phyloP scores from a whole-genome alignment of 1,284 basidiomycete species.

The Ceratobasidium sp. region DNA sequence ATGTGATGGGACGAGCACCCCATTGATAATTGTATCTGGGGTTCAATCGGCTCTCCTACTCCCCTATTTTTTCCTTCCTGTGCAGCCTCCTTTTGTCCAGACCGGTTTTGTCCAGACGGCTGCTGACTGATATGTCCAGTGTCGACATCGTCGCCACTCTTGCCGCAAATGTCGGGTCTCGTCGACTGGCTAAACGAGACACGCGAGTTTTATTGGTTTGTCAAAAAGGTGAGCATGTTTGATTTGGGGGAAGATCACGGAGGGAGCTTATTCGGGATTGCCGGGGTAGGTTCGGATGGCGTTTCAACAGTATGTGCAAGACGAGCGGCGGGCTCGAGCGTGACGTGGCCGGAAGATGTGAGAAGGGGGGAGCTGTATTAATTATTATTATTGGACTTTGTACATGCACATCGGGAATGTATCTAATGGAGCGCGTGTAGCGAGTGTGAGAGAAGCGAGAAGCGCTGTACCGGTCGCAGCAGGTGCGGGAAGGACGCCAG shows the following conservation, averaged over 20 bases:
- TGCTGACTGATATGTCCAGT: conserved; percentile 55
- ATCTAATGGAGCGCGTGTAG: too few species aligned
- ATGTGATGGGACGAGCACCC: conserved; percentile 9
- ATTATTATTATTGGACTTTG: conserved; percentile 15
- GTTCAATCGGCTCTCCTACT: background rate
- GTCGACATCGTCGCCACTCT: conserved; percentile 68
- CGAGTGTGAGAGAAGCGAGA: background rate
- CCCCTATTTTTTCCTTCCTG: background rate
- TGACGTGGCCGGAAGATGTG: conserved; percentile 1
- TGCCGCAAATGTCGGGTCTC: conserved; percentile 67
- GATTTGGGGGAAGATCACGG: background rate
- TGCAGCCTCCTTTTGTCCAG: too few species aligned
- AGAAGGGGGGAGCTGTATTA: background rate
- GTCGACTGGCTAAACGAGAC: conserved; percentile 69
- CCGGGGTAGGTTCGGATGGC: conserved; percentile 39
- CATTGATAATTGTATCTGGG: conserved; percentile 7
- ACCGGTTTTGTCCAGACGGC: too few species aligned
- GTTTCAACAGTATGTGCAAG: conserved; percentile 41
- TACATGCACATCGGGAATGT: background rate
- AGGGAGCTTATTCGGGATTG: background rate
- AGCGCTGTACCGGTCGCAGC: background rate
- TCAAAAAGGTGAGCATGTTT: conserved; percentile 34
- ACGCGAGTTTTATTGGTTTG: conserved; percentile 66
- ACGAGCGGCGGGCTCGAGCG: conserved; percentile 38
- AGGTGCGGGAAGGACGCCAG: background rate